Percentiles rank a stretch among this genome's conserved stretches.
These are phyloP conservation scores for Termitomyces titanicus DNA, from an alignment of 768 basidiomycete species.

Conservation along the genomic window DNA sequence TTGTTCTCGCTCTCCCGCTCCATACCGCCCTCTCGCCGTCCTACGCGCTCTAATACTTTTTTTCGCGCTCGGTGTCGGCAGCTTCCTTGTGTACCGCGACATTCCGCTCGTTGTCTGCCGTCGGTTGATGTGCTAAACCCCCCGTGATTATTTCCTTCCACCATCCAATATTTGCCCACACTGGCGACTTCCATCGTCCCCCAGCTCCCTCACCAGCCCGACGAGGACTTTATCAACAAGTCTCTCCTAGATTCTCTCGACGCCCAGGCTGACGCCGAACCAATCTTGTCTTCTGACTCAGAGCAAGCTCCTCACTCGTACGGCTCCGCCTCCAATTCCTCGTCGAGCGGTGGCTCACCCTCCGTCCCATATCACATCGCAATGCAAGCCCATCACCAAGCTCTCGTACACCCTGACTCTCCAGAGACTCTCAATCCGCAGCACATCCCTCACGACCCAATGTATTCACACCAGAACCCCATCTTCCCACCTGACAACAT, in stretches of 20 bases:
- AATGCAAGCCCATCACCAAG: slow-evolving; percentile 41
- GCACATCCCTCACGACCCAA: slow-evolving; percentile 29
- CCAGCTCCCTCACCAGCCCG: slow-evolving; percentile 38
- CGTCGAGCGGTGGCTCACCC: slow-evolving; percentile 46
- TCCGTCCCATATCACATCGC: slow-evolving; percentile 51
- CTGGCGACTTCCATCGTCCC: slow-evolving; percentile 48
- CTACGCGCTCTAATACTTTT: slow-evolving; percentile 20
- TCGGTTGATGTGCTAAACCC: slow-evolving; percentile 30
- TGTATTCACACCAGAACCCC: slow-evolving; percentile 33
- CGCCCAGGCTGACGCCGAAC: slow-evolving; percentile 81
- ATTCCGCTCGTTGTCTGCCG: slow-evolving; percentile 13
- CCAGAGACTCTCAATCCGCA: slow-evolving; percentile 36
- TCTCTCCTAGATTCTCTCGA: slow-evolving; percentile 80
- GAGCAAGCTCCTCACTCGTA: slow-evolving; percentile 44
- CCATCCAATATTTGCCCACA: slow-evolving; percentile 32
- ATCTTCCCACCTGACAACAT: slow-evolving; percentile 31
- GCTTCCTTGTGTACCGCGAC: slow-evolving; percentile 9
- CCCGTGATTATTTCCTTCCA: slow-evolving; percentile 12
- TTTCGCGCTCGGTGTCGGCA: slow-evolving; percentile 11
- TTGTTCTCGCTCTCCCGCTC: slow-evolving; percentile 10
- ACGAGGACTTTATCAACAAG: slow-evolving; percentile 86
- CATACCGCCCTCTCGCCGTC: slow-evolving; percentile 15
- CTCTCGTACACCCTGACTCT: slow-evolving; percentile 46
- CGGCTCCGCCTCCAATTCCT: slow-evolving; percentile 49
- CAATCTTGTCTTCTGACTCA: slow-evolving; percentile 49